Evolutionary conservation across 2,329 filamentous ascomycete species (phyloP).

Genomic region (Aureobasidium sp.): DNA sequence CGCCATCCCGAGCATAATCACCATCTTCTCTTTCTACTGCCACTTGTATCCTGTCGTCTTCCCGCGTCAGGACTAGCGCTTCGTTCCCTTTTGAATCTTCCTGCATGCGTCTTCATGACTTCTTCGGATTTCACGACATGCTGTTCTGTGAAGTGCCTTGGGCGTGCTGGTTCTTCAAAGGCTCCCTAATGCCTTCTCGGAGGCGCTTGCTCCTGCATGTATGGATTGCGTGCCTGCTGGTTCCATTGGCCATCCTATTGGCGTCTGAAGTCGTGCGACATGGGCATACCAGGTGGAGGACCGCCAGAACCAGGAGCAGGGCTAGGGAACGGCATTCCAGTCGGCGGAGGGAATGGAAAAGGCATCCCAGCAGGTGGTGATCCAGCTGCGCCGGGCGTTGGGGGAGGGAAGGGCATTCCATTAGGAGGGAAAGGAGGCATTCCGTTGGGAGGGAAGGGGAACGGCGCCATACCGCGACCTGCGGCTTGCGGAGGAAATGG

Average conservation of each 20-base stretch:
- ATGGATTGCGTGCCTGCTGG: not conserved
- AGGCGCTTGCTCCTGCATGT: not conserved
- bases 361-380: slow-evolving; percentile 24
- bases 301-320: slow-evolving; percentile 18
- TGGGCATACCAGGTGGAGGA: slow-evolving; percentile 13
- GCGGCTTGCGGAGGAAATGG: slow-evolving; percentile 23
- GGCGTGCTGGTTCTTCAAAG: not conserved
- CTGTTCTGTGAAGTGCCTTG: not conserved
- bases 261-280: slow-evolving; percentile 11
- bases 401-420: slow-evolving; percentile 23
- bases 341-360: slow-evolving; percentile 20
- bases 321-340: slow-evolving; percentile 1
- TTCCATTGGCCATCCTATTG: slow-evolving; percentile 5
- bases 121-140: not conserved
- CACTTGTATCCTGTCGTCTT: not conserved
- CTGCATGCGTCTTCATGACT: not conserved
- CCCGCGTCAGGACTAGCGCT: not conserved
- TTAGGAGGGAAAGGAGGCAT: slow-evolving; percentile 29
- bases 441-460: slow-evolving; percentile 31
- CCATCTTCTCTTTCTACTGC: not conserved
- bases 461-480: slow-evolving; percentile 27
- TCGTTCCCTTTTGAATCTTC: not conserved
- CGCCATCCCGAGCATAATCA: slow-evolving; percentile 3
- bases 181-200: not conserved
- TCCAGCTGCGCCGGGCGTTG: not conserved